Conservation (phyloP, 495 filamentous ascomycete genomes). For the Monascus purpureus region DNA sequence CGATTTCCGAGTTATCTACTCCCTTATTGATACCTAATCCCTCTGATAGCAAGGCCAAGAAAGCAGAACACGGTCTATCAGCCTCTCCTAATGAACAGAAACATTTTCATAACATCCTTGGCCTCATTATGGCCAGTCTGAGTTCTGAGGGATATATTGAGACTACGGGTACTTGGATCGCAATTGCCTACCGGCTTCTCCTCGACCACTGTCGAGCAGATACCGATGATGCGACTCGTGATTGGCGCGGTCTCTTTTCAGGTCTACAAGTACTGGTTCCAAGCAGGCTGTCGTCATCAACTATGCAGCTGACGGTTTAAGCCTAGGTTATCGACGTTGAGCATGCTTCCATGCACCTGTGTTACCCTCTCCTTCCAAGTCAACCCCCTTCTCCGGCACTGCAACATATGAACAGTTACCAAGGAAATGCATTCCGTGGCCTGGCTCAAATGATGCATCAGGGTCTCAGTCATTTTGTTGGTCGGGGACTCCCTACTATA, state of each 20-base stretch:
- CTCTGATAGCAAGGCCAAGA: no score
- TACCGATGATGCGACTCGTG: conserved; percentile 8
- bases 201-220: conserved; percentile 17
- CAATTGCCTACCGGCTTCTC: conserved; percentile 25
- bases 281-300: not conserved
- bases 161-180: conserved; percentile 25
- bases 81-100: conserved; percentile 2
- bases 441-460: conserved; percentile 29
- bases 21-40: conserved; percentile 3
- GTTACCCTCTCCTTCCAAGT: conserved; percentile 21
- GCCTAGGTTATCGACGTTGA: conserved; percentile 27
- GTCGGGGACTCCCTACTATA: conserved; percentile 23
- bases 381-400: conserved; percentile 17
- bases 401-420: conserved; percentile 11
- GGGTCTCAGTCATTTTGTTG: conserved; percentile 26
- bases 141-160: conserved; percentile 24
- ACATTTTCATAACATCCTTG: conserved; percentile 23
- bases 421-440: conserved; percentile 19
- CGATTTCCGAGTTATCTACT: conserved; percentile 19
- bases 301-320: not conserved
- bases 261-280: conserved; percentile 22
- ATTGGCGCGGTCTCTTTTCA: conserved; percentile 24
- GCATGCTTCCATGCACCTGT: conserved; percentile 31
- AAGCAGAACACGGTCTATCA: no score
- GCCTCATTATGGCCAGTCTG: conserved; percentile 27